phyloP scores from a whole-genome alignment of 495 filamentous ascomycete genomes.

The Neurospora sp. region DNA sequence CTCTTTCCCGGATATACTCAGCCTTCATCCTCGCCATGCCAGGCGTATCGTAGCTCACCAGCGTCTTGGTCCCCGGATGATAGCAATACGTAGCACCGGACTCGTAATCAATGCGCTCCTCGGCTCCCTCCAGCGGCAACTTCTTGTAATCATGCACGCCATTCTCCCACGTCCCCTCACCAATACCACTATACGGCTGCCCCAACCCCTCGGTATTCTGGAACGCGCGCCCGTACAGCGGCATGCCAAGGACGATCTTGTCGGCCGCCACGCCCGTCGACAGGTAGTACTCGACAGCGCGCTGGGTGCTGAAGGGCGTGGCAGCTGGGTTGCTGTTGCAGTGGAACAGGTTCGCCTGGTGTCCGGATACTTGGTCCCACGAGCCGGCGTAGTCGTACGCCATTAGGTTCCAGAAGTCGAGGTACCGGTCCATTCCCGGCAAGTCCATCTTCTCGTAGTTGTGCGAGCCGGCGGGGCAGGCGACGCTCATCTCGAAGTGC shows the following conservation, averaged over 20 bases:
- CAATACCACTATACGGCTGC: conserved; percentile 55
- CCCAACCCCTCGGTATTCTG: conserved; percentile 67
- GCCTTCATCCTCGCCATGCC: conserved; percentile 58
- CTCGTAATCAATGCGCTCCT: conserved; percentile 42
- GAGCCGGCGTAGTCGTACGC: conserved; percentile 71
- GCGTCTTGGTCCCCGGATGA: conserved; percentile 42
- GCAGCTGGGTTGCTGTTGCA: conserved; percentile 41
- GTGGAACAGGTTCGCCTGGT: conserved; percentile 70
- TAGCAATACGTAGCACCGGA: conserved; percentile 64
- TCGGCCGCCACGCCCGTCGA: conserved; percentile 45
- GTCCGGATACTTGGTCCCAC: conserved; percentile 65
- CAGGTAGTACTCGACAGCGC: conserved; percentile 59
- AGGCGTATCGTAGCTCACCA: conserved; percentile 75
- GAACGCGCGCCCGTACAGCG: conserved; percentile 85
- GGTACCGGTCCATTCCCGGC: conserved; percentile 60
- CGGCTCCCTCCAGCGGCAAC: conserved; percentile 42
- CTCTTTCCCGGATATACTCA: conserved; percentile 51
- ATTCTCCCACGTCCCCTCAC: conserved; percentile 73
- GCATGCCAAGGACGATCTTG: conserved; percentile 87
- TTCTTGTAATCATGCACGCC: conserved; percentile 86
- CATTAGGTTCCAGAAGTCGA: conserved; percentile 96
- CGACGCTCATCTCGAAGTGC: conserved; percentile 77
- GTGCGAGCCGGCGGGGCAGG: conserved; percentile 51
- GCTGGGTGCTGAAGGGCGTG: conserved; percentile 70
- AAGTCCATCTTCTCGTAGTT: conserved; percentile 73